These are phyloP conservation scores for Pholiota conissans DNA, from an alignment of 768 basidiomycete species.

Conservation along the genomic window DNA sequence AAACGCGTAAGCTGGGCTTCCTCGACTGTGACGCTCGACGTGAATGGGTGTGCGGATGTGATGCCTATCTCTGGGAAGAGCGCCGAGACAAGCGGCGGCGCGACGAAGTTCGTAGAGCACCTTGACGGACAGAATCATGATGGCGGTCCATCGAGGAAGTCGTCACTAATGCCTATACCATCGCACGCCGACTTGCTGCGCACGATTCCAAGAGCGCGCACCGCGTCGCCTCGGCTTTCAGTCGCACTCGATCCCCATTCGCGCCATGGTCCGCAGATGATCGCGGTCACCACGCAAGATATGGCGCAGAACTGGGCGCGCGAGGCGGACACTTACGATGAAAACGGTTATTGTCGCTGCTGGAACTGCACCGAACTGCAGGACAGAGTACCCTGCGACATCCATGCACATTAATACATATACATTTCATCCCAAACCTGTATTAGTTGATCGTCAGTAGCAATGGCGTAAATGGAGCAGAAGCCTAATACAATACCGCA, in stretches of 20 bases:
- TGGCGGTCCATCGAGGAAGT: not conserved
- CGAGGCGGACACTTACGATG: constrained; percentile 2
- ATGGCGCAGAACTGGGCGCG: constrained; percentile 18
- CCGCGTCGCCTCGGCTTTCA: constrained; percentile 10
- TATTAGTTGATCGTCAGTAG: not conserved
- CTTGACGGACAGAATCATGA: not conserved
- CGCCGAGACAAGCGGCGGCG: constrained; percentile 1
- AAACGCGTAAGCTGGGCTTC: constrained; percentile 32
- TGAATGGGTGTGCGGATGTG: constrained; percentile 14
- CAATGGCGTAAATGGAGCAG: not conserved
- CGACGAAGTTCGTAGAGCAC: not conserved
- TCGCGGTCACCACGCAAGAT: constrained; percentile 19
- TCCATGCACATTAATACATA: not conserved
- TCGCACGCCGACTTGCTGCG: not conserved
- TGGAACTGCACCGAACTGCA: not conserved
- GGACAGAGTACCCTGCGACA: not conserved
- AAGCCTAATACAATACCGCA: not conserved
- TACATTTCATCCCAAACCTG: not conserved
- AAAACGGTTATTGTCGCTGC: not conserved
- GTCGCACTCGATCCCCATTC: constrained; percentile 18
- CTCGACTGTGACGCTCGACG: constrained; percentile 23
- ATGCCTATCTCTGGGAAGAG: constrained; percentile 13
- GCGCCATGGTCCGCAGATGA: constrained; percentile 20
- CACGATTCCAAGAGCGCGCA: constrained; percentile 15
- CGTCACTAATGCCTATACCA: constrained; percentile 2